Percentiles rank a stretch among this genome's conserved stretches.
These are phyloP conservation scores for Neltuma alba DNA, from an alignment of 306 rosid species.

Conservation along the genomic window DNA sequence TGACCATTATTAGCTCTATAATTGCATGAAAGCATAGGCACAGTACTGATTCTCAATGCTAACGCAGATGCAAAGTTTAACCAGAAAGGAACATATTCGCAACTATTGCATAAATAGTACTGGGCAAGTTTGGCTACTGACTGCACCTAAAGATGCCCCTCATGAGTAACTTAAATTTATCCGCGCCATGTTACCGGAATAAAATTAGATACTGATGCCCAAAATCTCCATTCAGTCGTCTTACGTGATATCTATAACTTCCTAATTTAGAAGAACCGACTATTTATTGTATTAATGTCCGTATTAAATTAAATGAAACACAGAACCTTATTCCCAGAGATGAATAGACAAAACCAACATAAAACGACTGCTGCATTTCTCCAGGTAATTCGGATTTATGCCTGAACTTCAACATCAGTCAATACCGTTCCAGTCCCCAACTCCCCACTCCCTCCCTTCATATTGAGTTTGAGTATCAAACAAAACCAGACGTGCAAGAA, in stretches of 20 bases:
- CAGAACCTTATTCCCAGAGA: slow-evolving; percentile 2
- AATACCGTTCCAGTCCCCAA: slow-evolving; percentile 11
- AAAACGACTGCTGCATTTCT: neutral
- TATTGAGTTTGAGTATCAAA: neutral
- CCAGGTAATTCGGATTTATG: neutral
- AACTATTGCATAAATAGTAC: neutral
- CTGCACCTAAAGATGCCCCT: neutral
- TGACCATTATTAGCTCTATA: neutral
- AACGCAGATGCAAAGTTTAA: slow-evolving; percentile 14
- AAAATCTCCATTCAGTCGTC: neutral
- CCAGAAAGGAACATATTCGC: neutral
- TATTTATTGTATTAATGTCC: slow-evolving; percentile 11
- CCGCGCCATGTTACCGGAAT: slow-evolving; percentile 4
- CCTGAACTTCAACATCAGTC: slow-evolving; percentile 4
- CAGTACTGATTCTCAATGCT: neutral
- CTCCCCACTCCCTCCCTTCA: neutral
- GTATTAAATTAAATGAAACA: neutral
- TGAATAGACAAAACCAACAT: neutral
- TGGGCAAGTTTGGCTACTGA: neutral
- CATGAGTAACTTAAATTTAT: neutral
- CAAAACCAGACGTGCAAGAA: neutral
- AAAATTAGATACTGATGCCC: slow-evolving; percentile 9
- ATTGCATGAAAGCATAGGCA: neutral
- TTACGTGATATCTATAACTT: slow-evolving; percentile 3
- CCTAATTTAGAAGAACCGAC: slow-evolving; percentile 22